phyloP scores from a whole-genome alignment of 768 basidiomycete genomes.

The Tylopilus rubrobrunneus region DNA sequence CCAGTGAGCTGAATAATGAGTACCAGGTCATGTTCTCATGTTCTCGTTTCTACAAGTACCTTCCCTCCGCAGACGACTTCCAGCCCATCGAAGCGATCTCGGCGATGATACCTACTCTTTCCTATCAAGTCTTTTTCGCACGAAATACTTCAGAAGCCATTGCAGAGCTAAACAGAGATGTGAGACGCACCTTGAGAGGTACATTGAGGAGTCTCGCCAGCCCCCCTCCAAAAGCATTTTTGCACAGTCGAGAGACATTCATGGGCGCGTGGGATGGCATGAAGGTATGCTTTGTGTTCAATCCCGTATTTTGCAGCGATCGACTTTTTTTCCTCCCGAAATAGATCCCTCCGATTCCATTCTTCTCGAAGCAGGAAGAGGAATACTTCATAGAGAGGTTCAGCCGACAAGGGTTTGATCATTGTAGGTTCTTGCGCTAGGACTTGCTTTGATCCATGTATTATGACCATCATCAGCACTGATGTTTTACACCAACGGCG shows the following conservation, averaged over 20 bases:
- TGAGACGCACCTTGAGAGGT: conserved; percentile 54
- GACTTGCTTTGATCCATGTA: not conserved
- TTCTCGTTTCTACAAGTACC: conserved; percentile 41
- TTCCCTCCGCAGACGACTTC: conserved; percentile 49
- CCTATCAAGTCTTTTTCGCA: conserved; percentile 66
- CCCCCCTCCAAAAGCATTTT: conserved; percentile 53
- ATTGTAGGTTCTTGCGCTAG: conserved; percentile 42
- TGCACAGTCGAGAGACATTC: conserved; percentile 48
- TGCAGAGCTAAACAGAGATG: conserved; percentile 51
- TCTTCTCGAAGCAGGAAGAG: conserved; percentile 58
- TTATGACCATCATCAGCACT: conserved; percentile 39
- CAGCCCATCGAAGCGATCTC: conserved; percentile 42
- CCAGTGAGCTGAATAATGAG: conserved; percentile 42
- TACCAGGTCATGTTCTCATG: not conserved
- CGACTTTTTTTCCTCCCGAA: not conserved
- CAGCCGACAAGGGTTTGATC: conserved; percentile 49
- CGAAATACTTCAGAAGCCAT: conserved; percentile 43
- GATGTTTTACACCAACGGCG: conserved; percentile 60
- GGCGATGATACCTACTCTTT: conserved; percentile 44
- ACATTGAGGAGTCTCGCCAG: conserved; percentile 50
- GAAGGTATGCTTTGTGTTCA: not conserved
- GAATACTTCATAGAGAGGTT: conserved; percentile 69
- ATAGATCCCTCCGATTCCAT: conserved; percentile 60
- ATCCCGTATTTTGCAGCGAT: not conserved
- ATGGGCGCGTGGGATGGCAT: conserved; percentile 49